phyloP scores from a whole-genome alignment of 2,329 filamentous ascomycete species.

The Microdochium paspali region DNA sequence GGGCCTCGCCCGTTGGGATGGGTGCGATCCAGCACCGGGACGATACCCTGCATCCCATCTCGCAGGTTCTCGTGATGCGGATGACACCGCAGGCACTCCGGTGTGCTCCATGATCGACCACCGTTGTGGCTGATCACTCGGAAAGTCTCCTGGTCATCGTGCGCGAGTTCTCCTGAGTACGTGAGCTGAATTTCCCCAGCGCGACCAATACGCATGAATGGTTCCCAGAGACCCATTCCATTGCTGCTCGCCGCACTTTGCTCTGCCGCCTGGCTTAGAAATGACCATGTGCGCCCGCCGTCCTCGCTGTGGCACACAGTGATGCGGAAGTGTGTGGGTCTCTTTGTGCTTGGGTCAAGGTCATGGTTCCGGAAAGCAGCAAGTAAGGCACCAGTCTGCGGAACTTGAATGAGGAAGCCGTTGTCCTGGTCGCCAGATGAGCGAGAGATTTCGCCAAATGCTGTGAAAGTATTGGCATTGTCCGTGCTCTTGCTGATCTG shows the following conservation, averaged over 20 bases:
- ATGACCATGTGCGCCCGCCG: slow-evolving; percentile 20
- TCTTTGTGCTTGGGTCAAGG: slow-evolving; percentile 18
- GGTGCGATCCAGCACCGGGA: slow-evolving; percentile 9
- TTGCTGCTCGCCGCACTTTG: neutral
- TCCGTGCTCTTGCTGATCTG: slow-evolving; percentile 33
- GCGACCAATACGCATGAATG: slow-evolving; percentile 32
- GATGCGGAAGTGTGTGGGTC: slow-evolving; percentile 33
- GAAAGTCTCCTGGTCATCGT: slow-evolving; percentile 38
- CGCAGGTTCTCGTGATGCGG: slow-evolving; percentile 22
- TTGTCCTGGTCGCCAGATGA: slow-evolving; percentile 35
- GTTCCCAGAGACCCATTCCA: slow-evolving; percentile 35
- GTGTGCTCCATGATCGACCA: slow-evolving; percentile 31
- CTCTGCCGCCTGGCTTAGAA: neutral
- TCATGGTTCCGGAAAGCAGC: slow-evolving; percentile 40
- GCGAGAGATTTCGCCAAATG: slow-evolving; percentile 31
- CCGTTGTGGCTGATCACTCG: slow-evolving; percentile 30
- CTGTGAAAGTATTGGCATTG: slow-evolving; percentile 27
- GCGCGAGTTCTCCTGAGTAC: slow-evolving; percentile 34
- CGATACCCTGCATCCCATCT: slow-evolving; percentile 36
- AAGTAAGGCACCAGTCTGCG: slow-evolving; percentile 22
- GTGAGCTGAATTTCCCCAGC: slow-evolving; percentile 29
- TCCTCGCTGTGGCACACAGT: slow-evolving; percentile 37
- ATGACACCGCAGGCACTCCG: slow-evolving; percentile 28
- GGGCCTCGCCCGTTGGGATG: slow-evolving; percentile 16
- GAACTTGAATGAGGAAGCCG: slow-evolving; percentile 31